phyloP scores from a whole-genome alignment of 2,329 filamentous ascomycete species.

The Pestalotiopsis sp. region DNA sequence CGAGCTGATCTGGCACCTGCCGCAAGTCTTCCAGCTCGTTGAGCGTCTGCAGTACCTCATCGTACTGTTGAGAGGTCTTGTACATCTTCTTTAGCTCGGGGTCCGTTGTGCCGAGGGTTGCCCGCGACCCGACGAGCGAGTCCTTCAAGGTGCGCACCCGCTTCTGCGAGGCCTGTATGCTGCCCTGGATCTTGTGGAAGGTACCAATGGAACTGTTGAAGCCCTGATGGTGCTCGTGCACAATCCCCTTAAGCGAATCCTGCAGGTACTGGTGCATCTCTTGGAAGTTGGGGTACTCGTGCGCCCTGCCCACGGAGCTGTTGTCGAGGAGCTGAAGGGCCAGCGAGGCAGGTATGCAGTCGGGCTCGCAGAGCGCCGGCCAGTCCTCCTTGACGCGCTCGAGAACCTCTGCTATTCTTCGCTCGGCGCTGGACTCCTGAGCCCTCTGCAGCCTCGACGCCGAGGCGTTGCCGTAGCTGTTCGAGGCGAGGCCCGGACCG shows the following conservation, averaged over 20 bases:
- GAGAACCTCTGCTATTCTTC: constrained; percentile 67
- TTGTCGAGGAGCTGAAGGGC: constrained; percentile 93
- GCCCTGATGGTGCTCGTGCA: constrained; percentile 98
- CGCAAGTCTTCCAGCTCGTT: constrained; percentile 87
- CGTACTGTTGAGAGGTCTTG: constrained; percentile 84
- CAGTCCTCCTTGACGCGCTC: constrained; percentile 86
- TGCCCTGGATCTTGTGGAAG: constrained; percentile 97
- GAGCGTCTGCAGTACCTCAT: constrained; percentile 83
- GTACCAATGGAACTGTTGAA: constrained; percentile 99
- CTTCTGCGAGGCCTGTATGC: constrained; percentile 85
- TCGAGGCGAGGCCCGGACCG: constrained; percentile 17
- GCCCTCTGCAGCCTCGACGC: constrained; percentile 25
- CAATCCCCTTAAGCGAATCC: constrained; percentile 87
- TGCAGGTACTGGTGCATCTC: constrained; percentile 87
- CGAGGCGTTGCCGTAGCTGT: constrained; percentile 25
- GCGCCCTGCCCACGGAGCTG: constrained; percentile 89
- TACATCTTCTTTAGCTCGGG: constrained; percentile 91
- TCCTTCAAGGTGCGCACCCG: constrained; percentile 82
- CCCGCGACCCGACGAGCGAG: constrained; percentile 79
- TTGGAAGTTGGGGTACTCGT: constrained; percentile 84
- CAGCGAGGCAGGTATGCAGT: constrained; percentile 91
- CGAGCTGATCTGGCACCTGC: constrained; percentile 86
- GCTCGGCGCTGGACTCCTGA: constrained; percentile 51
- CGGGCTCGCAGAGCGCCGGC: constrained; percentile 86
- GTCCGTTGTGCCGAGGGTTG: constrained; percentile 80